Evolutionary conservation across 1,139 yeast species (phyloP).

Genomic region (Taphrina deformans): DNA sequence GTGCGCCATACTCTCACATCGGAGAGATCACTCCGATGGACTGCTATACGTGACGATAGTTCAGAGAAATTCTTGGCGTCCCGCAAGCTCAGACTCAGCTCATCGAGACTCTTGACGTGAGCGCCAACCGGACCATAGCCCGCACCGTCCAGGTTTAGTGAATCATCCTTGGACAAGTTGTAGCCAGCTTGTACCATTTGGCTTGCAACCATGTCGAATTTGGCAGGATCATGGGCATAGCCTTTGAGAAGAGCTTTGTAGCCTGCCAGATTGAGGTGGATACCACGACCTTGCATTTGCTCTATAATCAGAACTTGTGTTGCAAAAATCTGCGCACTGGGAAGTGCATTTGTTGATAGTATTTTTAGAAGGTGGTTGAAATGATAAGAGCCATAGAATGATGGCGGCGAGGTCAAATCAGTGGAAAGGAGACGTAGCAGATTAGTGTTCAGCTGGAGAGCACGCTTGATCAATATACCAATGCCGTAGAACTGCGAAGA

Average conservation of each 20-base stretch:
- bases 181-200: slow-evolving; percentile 7
- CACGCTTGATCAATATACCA: background rate
- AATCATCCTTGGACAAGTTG: background rate
- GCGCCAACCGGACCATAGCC: background rate
- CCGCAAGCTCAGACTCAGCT: background rate
- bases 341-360: background rate
- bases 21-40: background rate
- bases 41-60: background rate
- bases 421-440: background rate
- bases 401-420: background rate
- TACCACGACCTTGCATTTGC: slow-evolving; percentile 5
- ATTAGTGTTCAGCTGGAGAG: background rate
- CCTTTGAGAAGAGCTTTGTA: background rate
- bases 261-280: background rate
- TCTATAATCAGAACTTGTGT: background rate
- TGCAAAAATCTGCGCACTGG: background rate
- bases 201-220: background rate
- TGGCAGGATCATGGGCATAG: background rate
- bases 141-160: background rate
- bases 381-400: background rate
- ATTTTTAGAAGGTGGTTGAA: background rate
- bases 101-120: background rate
- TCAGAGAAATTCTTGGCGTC: background rate
- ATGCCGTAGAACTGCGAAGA: background rate
- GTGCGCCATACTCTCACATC: background rate